A percentile compares a stretch with the other conserved stretches of the same genome.
These are phyloP conservation scores for Colletotrichum theobromicola DNA, from an alignment of 2,329 filamentous ascomycete genomes.

Conservation along the genomic window DNA sequence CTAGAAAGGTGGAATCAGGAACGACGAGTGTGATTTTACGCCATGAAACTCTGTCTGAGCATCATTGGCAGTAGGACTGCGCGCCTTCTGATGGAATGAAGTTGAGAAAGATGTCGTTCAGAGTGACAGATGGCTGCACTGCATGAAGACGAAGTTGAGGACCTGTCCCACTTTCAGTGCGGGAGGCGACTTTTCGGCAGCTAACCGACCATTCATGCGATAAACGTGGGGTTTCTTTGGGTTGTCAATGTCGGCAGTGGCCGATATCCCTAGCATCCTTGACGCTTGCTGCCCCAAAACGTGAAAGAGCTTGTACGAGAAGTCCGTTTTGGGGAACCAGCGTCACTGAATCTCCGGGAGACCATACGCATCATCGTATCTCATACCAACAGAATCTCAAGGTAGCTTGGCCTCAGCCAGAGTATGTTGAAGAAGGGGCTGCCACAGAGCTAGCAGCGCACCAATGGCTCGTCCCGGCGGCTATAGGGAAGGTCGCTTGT, in stretches of 20 bases:
- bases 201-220: background rate
- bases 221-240: background rate
- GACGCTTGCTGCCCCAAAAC: background rate
- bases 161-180: background rate
- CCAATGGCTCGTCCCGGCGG: background rate
- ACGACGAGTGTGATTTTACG: background rate
- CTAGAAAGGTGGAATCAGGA: background rate
- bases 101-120: background rate
- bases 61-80: background rate
- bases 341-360: background rate
- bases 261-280: background rate
- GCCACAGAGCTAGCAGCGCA: background rate
- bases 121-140: background rate
- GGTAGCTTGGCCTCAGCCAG: background rate
- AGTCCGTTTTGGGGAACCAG: background rate
- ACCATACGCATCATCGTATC: background rate
- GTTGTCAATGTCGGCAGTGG: background rate
- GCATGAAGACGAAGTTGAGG: background rate
- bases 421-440: background rate
- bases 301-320: background rate
- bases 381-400: background rate
- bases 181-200: background rate
- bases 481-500: background rate
- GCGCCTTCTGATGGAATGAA: background rate
- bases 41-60: background rate